Percentiles rank a stretch among this genome's conserved stretches.
Evolutionary conservation across 2,329 filamentous ascomycete species (phyloP).

Genomic region (Elsinoe fawcettii): DNA sequence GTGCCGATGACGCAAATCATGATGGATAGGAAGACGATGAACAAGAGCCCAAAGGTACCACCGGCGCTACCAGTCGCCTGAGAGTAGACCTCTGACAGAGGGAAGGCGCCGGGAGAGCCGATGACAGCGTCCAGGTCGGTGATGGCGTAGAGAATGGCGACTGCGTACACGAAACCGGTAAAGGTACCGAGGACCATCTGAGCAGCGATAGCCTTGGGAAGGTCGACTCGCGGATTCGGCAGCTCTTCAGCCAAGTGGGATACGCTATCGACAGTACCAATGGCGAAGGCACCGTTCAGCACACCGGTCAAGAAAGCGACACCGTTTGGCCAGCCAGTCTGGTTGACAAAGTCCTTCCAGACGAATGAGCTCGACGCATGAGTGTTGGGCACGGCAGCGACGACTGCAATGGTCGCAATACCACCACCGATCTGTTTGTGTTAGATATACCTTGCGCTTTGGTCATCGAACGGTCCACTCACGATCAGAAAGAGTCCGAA

Average conservation of each 20-base stretch:
- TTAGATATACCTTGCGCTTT: background rate
- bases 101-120: slow-evolving; percentile 36
- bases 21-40: slow-evolving; percentile 48
- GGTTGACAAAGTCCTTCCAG: slow-evolving; percentile 46
- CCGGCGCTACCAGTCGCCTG: slow-evolving; percentile 43
- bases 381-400: slow-evolving; percentile 45
- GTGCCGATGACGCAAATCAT: slow-evolving; percentile 46
- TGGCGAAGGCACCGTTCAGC: slow-evolving; percentile 33
- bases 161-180: slow-evolving; percentile 41
- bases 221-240: slow-evolving; percentile 32
- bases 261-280: slow-evolving; percentile 31
- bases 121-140: slow-evolving; percentile 37
- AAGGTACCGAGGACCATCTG: slow-evolving; percentile 43
- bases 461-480: background rate
- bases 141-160: slow-evolving; percentile 46
- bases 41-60: slow-evolving; percentile 50
- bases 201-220: slow-evolving; percentile 43
- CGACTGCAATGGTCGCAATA: slow-evolving; percentile 30
- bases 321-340: slow-evolving; percentile 42
- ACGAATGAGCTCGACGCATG: slow-evolving; percentile 48
- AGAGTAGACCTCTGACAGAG: slow-evolving; percentile 41
- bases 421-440: slow-evolving; percentile 26
- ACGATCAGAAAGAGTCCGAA: slow-evolving; percentile 46
- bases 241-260: slow-evolving; percentile 34
- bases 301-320: slow-evolving; percentile 32